Base-by-base conservation (phyloP, 2,329 filamentous ascomycete species). In the Cladophialophora psammophila region DNA sequence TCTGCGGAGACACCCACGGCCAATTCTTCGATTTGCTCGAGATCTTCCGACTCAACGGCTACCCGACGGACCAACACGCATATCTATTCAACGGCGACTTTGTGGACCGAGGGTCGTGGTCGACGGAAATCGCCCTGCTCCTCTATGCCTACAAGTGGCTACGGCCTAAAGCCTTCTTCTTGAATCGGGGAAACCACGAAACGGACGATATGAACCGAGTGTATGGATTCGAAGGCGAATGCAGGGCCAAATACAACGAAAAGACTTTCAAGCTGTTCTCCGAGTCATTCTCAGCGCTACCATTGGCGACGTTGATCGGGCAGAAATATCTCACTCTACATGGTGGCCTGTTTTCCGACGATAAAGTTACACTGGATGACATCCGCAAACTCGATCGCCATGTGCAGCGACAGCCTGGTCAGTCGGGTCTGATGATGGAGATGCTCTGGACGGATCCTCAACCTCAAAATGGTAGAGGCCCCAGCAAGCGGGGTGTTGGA, bases 381-480 rank as follows among this genome's bases (percentile, higher is more conserved):
- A 96, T 99, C 73, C 88, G 95, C 72, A 96, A 96, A 81, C 84
- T 98, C 65, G 90, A 98, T 80, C 86, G 94, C 72, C 94, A 97
- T 81, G 89, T 87, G 78, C 95, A 98, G 80, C 87, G 92, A 69
- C 94, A 98, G 76, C 94, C 95, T 2, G 95, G 95, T 36, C 95
- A 99, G 79, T 83, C 91, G 57, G 95, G 95, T 13, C 82, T 99
- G 74, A 99, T 99, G 95, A 99, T 99, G 95, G 95, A 99, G 81
- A 99, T 99, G 95, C 87, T 99, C 55, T 99, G 95, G 95, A 98
- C 95, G 0, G 95, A 99, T 77, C 95, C 95, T 2, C 95, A 99
- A 78, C 86, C 91, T 0, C 85, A 89, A 73, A 89, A 91, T 34
- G 95, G 95, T 60, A 89, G 95, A 73, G 93, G 94, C 8, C 95